phyloP scores from a whole-genome alignment of 495 filamentous ascomycete species.

The Podospora didyma region DNA sequence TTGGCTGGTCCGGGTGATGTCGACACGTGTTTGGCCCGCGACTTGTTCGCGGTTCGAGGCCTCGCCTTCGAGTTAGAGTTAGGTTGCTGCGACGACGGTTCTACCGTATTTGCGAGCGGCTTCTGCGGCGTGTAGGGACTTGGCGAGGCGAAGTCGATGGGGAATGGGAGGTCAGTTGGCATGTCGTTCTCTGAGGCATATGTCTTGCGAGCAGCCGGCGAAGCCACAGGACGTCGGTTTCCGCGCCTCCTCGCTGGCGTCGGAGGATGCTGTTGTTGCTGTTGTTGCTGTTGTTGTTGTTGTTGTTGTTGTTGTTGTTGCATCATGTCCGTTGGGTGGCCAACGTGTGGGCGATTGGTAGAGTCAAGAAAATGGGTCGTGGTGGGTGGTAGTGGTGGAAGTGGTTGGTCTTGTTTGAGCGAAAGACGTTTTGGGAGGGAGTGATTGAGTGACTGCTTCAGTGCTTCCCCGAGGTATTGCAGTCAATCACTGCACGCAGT shows the following conservation, averaged over 20 bases:
- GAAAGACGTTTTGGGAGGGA: too few relatives aligned
- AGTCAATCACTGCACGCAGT: too few relatives aligned
- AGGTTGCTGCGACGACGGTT: conserved; percentile 19
- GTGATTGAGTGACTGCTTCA: not conserved
- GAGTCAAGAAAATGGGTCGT: too few relatives aligned
- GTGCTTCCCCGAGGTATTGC: not conserved
- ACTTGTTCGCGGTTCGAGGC: conserved; percentile 30
- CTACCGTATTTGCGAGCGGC: conserved; percentile 17
- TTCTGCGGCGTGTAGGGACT: conserved; percentile 39
- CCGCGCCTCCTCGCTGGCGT: conserved; percentile 40
- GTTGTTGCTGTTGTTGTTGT: too few relatives aligned
- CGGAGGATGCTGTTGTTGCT: conserved; percentile 18
- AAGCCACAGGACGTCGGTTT: conserved; percentile 30
- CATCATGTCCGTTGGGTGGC: not conserved
- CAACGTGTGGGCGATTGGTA: not conserved
- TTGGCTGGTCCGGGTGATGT: conserved; percentile 33
- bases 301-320: conserved; percentile 21
- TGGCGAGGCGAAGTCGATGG: conserved; percentile 18
- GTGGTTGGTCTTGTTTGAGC: not conserved
- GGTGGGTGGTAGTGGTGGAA: not conserved
- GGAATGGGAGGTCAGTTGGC: conserved; percentile 17
- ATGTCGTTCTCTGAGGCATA: conserved; percentile 50
- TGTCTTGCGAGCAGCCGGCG: conserved; percentile 33
- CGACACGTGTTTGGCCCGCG: conserved; percentile 25
- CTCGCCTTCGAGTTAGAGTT: conserved; percentile 18